Base-by-base conservation (phyloP, 306 rosid genomes). In the Purshia tridentata region DNA sequence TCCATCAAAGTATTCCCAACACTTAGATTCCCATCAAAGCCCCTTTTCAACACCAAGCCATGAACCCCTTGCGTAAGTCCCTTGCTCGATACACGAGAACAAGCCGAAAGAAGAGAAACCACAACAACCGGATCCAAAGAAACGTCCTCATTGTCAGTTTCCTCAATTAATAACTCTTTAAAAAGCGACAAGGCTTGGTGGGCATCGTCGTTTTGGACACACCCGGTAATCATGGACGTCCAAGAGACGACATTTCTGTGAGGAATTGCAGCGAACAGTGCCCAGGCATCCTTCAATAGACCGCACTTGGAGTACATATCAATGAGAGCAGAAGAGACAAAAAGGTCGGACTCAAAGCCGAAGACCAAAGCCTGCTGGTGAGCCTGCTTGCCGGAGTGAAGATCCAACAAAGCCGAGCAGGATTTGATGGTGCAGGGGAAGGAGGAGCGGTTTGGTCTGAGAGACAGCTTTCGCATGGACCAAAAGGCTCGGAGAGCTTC, bases 1-100 rank as follows among this genome's bases (percentile, higher is more conserved):
- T 91, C 98, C 87, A 91, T 84, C 88, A 93, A 86, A 47, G 92
- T 91, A 76, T 93, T 93, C 67, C 89, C 90, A 76, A 86, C 88
- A 1, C 87, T 83, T 67, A 80, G 73, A 67, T 82, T 70, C 72
- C 67, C 86, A 16, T 81, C 83, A 70, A 93, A 81, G 49, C 98
- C 98, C 56, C 80, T 83, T 66, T 87, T 93, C 48, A 85, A 22
- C 79, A 86, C 91, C 3, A 84, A 76, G 9, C 97, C 89, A 80
- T 87, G 96, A 74, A 87, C 73, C 71, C 87, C 84, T 73, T 83
- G 88, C 0, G 96, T 88, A 54, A 84, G 51, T 70, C 84, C 83
- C 82, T 81, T 87, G 57, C 8, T 49, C 2, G 92, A 79, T 0
- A 82, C 68, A 41, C 85, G 84, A 78, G 96, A 85, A 81, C 92